These are phyloP conservation scores for Myochromella boudieri DNA, from an alignment of 768 basidiomycete species.

Conservation along the genomic window DNA sequence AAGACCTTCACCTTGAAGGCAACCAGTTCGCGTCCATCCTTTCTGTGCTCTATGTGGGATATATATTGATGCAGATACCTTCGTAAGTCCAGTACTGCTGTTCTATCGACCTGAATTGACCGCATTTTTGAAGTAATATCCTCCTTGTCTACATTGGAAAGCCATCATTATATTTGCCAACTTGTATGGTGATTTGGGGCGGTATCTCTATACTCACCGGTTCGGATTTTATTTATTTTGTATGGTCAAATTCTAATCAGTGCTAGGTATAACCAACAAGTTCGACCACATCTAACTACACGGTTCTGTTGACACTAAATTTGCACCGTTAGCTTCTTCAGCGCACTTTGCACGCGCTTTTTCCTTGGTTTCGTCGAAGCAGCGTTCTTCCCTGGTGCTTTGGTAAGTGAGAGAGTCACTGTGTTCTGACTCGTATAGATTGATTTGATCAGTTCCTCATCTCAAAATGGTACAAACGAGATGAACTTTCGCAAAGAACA, in stretches of 20 bases:
- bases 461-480: slow-evolving; percentile 77
- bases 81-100: slow-evolving; percentile 44
- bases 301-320: background rate
- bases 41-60: slow-evolving; percentile 70
- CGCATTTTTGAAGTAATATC: slow-evolving; percentile 56
- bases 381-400: slow-evolving; percentile 69
- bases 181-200: slow-evolving; percentile 77
- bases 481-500: slow-evolving; percentile 73
- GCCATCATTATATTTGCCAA: slow-evolving; percentile 68
- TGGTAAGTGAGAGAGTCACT: slow-evolving; percentile 27
- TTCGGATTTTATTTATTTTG: slow-evolving; percentile 18
- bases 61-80: slow-evolving; percentile 79
- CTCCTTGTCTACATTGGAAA: slow-evolving; percentile 66
- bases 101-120: background rate
- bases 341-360: slow-evolving; percentile 73
- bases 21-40: slow-evolving; percentile 68
- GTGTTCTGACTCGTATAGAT: too few species aligned
- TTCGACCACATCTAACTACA: slow-evolving; percentile 11
- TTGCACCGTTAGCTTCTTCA: slow-evolving; percentile 49
- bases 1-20: slow-evolving; percentile 60
- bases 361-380: slow-evolving; percentile 73
- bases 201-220: slow-evolving; percentile 55
- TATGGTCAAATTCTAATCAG: background rate
- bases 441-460: slow-evolving; percentile 45
- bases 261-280: slow-evolving; percentile 40